phyloP scores from a whole-genome alignment of 139 green algal genomes.

The Trebouxia sp. region DNA sequence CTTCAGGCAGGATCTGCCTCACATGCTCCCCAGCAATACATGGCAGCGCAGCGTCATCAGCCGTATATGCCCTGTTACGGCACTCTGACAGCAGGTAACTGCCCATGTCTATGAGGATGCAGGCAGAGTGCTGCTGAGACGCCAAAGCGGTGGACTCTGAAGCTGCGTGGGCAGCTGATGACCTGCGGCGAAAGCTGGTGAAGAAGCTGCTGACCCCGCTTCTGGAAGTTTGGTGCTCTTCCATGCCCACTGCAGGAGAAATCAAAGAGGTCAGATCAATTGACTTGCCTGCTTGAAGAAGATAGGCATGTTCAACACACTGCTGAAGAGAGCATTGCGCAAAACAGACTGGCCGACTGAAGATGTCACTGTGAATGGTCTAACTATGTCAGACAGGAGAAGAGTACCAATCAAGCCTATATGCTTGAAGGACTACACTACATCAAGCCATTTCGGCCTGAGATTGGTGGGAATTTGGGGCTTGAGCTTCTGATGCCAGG shows the following conservation, averaged over 20 bases:
- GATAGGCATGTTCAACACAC: background rate
- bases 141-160: background rate
- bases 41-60: conserved; percentile 3
- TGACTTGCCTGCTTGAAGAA: background rate
- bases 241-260: background rate
- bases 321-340: background rate
- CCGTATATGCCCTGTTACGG: conserved; percentile 4
- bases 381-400: no score
- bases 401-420: no score
- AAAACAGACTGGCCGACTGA: no score
- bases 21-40: conserved; percentile 24
- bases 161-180: no score
- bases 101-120: conserved; percentile 16
- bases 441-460: no score
- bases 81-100: background rate
- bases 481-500: no score
- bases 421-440: no score
- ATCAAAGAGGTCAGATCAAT: background rate
- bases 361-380: no score
- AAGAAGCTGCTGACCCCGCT: background rate
- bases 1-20: conserved; percentile 17
- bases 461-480: no score
- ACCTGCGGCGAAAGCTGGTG: background rate
- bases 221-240: background rate
- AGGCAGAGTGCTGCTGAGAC: background rate